phyloP scores from a whole-genome alignment of 371 early-diverging fungal species.

The Mucor racemosus region DNA sequence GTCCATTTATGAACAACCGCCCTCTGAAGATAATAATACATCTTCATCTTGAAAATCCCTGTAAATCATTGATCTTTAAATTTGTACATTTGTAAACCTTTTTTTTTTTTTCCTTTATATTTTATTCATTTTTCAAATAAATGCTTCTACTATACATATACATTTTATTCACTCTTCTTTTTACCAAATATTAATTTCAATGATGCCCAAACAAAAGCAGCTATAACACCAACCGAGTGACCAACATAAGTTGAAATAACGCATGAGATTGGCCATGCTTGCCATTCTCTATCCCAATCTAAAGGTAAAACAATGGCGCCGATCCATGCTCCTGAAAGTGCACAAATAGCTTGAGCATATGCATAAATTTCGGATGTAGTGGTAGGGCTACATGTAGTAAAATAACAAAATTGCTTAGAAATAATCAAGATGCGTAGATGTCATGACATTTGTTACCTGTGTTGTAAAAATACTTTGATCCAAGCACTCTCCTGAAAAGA shows the following conservation, averaged over 20 bases:
- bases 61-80: conserved; percentile 7
- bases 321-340: conserved; percentile 55
- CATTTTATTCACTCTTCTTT: conserved; percentile 45
- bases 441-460: conserved; percentile 29
- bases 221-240: conserved; percentile 48
- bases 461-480: conserved; percentile 49
- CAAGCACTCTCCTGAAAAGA: conserved; percentile 26
- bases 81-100: conserved; percentile 15
- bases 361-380: conserved; percentile 49
- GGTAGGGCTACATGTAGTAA: conserved; percentile 30
- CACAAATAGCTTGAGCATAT: conserved; percentile 48
- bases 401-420: neutral
- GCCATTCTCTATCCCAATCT: conserved; percentile 61
- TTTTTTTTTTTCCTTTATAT: neutral
- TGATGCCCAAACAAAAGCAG: conserved; percentile 50
- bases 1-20: conserved; percentile 60
- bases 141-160: conserved; percentile 4
- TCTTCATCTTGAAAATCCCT: neutral
- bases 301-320: conserved; percentile 56
- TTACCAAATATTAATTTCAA: conserved; percentile 45
- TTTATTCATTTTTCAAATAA: conserved; percentile 2
- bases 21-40: neutral
- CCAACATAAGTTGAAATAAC: conserved; percentile 53
- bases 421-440: no score
- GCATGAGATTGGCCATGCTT: conserved; percentile 59